Evolutionary conservation across 2,329 filamentous ascomycete genomes (phyloP), one percentile per base, ranked within the genome.

Genomic region (Xylariaceae sp.): DNA sequence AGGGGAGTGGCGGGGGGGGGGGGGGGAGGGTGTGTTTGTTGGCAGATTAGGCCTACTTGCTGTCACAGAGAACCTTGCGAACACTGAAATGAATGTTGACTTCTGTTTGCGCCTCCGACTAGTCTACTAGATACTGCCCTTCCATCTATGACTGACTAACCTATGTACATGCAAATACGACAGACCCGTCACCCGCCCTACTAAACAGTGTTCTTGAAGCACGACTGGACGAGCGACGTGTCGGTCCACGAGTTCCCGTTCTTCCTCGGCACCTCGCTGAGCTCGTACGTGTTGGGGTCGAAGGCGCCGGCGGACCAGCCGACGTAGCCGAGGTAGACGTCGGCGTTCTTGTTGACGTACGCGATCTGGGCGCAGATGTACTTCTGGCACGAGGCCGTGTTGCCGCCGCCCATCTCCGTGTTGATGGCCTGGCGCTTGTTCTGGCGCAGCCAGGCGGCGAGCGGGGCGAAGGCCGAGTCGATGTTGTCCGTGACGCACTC

Each of bases 331-430:
- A 56, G 31, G 35, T 50, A 56, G n/a, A 55, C 53, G 23, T 56
- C 53, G 19, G 50, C 31, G 34, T 56, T 56, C 39, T 42, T 21
- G 36, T 62, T 59, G 36, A 63, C 36, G 43, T 53, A 58, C 7
- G 50, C 40, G 32, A 61, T 52, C 50, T 62, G 58, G 38, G 50
- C 45, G 42, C 55, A 61, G 31, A 59, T 40, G 38, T 55, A 53
- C 17, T 53, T 50, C 35, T 59, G 38, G 45, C 63, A 66, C 4
- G 55, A 57, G 4, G 42, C 46, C 3, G 58, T 58, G 47, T 59
- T 59, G 15, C 61, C 62, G 8, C 62, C 62, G 21, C 62, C 63
- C 15, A 62, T 62, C 55, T 65, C 62, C 43, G 54, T 57, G 26
- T 60, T 50, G 18, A 65, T 41, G 3, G 56, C 62, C 48, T 59